These are phyloP conservation scores for Haberlea rhodopensis DNA, from an alignment of 257 asterid species.

Conservation along the genomic window DNA sequence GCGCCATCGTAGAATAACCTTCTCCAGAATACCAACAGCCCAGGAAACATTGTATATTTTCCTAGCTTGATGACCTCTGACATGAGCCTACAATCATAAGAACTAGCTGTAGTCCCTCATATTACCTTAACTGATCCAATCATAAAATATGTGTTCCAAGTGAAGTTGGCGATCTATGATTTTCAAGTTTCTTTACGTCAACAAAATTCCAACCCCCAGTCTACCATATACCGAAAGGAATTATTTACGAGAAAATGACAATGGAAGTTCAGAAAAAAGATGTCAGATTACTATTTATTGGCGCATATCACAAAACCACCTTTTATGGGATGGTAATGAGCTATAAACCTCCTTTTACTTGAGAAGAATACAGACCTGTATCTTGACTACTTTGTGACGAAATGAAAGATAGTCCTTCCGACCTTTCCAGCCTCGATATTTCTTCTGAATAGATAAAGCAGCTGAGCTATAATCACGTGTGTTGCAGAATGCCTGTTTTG, in stretches of 20 bases:
- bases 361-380: constrained; percentile 60
- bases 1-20: constrained; percentile 87
- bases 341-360: neutral
- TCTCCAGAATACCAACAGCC: constrained; percentile 93
- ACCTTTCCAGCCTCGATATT: constrained; percentile 89
- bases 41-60: constrained; percentile 73
- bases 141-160: neutral
- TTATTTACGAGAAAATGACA: neutral
- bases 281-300: neutral
- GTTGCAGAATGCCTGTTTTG: constrained; percentile 57
- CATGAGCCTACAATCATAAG: constrained; percentile 69
- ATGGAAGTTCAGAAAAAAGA: neutral
- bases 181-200: neutral
- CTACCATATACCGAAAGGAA: neutral
- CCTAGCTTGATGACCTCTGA: constrained; percentile 89
- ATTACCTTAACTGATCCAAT: neutral
- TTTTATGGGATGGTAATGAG: neutral
- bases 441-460: constrained; percentile 89
- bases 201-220: neutral
- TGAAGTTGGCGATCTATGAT: neutral
- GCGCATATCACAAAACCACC: constrained; percentile 1
- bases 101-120: neutral
- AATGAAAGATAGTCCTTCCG: constrained; percentile 74
- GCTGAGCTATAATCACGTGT: constrained; percentile 66
- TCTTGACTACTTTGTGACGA: constrained; percentile 90